These are phyloP conservation scores for Papilionanthe hybrid DNA, from an alignment of 116 monocot species.

Conservation along the genomic window DNA sequence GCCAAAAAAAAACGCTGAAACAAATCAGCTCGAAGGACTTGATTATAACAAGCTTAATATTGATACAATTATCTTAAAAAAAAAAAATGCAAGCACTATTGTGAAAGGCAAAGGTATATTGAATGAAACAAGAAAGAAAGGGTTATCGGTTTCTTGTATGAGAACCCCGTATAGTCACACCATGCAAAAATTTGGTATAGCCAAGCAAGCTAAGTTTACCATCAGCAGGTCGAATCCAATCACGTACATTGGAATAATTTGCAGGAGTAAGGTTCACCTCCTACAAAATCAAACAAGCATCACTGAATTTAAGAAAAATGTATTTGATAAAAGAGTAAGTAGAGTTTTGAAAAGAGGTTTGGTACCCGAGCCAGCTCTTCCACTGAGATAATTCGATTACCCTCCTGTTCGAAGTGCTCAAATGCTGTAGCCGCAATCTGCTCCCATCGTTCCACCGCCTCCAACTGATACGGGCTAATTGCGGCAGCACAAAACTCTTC, in stretches of 20 bases:
- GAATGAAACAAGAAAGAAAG: not conserved
- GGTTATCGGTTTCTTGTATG: conserved; percentile 44
- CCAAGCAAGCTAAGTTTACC: conserved; percentile 84
- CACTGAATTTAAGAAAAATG: not conserved
- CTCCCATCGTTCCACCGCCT: conserved; percentile 75
- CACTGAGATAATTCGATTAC: conserved; percentile 62
- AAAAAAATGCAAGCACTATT: not conserved
- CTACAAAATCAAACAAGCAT: conserved; percentile 23
- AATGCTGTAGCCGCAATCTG: conserved; percentile 63
- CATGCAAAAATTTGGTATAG: conserved; percentile 96
- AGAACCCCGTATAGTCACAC: conserved; percentile 67
- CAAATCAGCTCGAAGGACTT: not conserved
- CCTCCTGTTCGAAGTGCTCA: conserved; percentile 64
- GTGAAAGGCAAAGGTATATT: not conserved
- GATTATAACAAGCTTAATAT: not conserved
- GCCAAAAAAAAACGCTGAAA: too few species aligned
- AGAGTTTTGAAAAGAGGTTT: not conserved
- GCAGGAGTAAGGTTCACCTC: conserved; percentile 65
- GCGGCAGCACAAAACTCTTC: conserved; percentile 76
- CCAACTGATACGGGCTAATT: conserved; percentile 77
- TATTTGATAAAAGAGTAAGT: not conserved
- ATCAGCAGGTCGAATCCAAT: conserved; percentile 78
- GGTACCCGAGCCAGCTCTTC: conserved; percentile 70
- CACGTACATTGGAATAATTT: conserved; percentile 51
- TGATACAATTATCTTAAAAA: not conserved